These are phyloP conservation scores for Fusarium abutilonis DNA, from an alignment of 2,329 filamentous ascomycete genomes.

Conservation along the genomic window DNA sequence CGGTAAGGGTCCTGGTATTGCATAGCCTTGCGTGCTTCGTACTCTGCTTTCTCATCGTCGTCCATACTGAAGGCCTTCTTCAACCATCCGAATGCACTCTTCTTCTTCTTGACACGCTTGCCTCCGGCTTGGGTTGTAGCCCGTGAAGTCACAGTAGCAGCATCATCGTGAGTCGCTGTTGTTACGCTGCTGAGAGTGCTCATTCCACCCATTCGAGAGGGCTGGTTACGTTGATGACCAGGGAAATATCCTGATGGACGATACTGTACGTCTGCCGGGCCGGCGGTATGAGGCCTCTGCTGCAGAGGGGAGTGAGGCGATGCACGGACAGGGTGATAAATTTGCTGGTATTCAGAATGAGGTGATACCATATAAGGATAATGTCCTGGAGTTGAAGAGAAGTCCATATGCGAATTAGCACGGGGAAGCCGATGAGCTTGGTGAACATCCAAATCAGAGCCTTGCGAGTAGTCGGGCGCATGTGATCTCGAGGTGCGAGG, in stretches of 20 bases:
- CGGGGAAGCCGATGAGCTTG: constrained; percentile 49
- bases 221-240: constrained; percentile 58
- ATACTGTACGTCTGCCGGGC: constrained; percentile 45
- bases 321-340: constrained; percentile 69
- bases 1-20: constrained; percentile 54
- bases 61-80: constrained; percentile 74
- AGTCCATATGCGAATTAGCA: constrained; percentile 49
- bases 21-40: constrained; percentile 64
- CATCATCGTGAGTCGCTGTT: constrained; percentile 56
- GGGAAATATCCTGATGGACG: constrained; percentile 49
- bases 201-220: constrained; percentile 63
- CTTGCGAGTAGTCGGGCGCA: constrained; percentile 60
- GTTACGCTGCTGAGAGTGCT: constrained; percentile 67
- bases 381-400: constrained; percentile 39
- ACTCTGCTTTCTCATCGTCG: constrained; percentile 69
- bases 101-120: constrained; percentile 70
- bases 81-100: constrained; percentile 73
- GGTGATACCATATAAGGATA: constrained; percentile 48
- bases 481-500: constrained; percentile 46
- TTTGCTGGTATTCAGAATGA: constrained; percentile 57
- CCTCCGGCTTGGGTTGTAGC: constrained; percentile 46
- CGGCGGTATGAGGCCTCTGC: constrained; percentile 66
- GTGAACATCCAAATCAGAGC: constrained; percentile 57
- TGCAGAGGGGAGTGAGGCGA: constrained; percentile 72
- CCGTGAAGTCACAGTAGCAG: constrained; percentile 43